Evolutionary conservation across 805 yeast genomes (phyloP).

Genomic region (Ogataea dorogensis): DNA sequence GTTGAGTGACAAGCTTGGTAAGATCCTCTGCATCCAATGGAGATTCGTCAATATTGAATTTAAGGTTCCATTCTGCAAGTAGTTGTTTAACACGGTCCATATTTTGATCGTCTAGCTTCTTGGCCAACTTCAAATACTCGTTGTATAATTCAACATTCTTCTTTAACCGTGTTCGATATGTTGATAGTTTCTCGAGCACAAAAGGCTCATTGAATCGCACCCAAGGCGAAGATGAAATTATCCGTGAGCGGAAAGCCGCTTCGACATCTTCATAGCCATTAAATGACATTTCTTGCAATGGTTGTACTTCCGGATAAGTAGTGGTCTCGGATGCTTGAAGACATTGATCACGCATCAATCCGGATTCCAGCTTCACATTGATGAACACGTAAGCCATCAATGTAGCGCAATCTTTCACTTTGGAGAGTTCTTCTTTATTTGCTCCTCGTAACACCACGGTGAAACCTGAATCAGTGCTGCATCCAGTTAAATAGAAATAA

Average conservation of each 20-base stretch:
- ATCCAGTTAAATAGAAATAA: constrained; percentile 76
- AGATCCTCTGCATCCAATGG: constrained; percentile 41
- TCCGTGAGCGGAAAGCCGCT: constrained; percentile 42
- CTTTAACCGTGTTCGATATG: constrained; percentile 28
- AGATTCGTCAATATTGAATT: constrained; percentile 22
- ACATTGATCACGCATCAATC: constrained; percentile 68
- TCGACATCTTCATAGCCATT: constrained; percentile 33
- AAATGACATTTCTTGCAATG: constrained; percentile 20
- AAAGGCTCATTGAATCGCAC: constrained; percentile 70
- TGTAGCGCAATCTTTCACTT: constrained; percentile 75
- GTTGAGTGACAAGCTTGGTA: constrained; percentile 36
- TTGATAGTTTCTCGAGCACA: constrained; percentile 20
- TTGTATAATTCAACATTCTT: constrained; percentile 31
- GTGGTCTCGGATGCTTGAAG: constrained; percentile 44
- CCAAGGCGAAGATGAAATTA: constrained; percentile 82
- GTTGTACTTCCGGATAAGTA: constrained; percentile 17
- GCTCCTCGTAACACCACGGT: constrained; percentile 88
- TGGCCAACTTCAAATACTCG: constrained; percentile 17
- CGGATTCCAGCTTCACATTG: constrained; percentile 76
- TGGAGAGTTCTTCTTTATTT: constrained; percentile 54
- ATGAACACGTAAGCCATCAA: constrained; percentile 77
- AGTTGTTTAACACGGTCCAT: constrained; percentile 4
- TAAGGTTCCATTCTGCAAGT: constrained; percentile 19
- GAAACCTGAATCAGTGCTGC: constrained; percentile 70
- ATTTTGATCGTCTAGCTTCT: constrained; percentile 23